A percentile compares a stretch with the other conserved stretches of the same genome.
Conservation (phyloP, 805 yeast genomes). For the Nakazawaea anatomiae region DNA sequence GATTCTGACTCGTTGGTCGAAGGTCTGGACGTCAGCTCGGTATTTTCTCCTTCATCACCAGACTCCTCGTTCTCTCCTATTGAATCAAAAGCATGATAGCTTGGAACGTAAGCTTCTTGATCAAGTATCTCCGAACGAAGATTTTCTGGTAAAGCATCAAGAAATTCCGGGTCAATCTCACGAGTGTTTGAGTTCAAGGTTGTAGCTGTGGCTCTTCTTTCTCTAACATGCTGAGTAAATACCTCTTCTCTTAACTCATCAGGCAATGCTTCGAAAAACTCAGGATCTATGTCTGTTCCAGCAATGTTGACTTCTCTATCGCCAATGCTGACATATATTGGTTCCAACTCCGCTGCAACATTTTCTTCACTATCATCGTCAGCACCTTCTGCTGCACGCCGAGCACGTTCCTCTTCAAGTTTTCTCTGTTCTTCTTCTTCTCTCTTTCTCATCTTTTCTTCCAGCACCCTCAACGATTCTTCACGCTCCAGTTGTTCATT, state of each 20-base stretch:
- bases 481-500: slow-evolving; percentile 24
- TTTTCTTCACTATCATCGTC: slow-evolving; percentile 3
- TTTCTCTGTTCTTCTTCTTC: slow-evolving; percentile 29
- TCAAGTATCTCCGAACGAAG: slow-evolving; percentile 58
- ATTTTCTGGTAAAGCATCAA: slow-evolving; percentile 70
- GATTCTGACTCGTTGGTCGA: slow-evolving; percentile 4
- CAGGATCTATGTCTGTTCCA: slow-evolving; percentile 90
- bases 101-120: slow-evolving; percentile 43
- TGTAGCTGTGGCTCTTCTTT: slow-evolving; percentile 54
- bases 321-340: slow-evolving; percentile 67
- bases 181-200: slow-evolving; percentile 37
- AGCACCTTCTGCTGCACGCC: slow-evolving; percentile 16
- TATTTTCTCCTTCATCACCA: slow-evolving; percentile 18
- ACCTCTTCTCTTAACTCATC: slow-evolving; percentile 93
- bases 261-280: slow-evolving; percentile 82
- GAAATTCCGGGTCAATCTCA: slow-evolving; percentile 74
- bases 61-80: slow-evolving; percentile 8
- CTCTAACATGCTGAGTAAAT: slow-evolving; percentile 75
- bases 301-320: slow-evolving; percentile 78
- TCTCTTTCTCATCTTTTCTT: slow-evolving; percentile 21
- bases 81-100: slow-evolving; percentile 24
- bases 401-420: slow-evolving; percentile 28
- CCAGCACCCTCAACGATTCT: slow-evolving; percentile 17
- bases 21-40: slow-evolving; percentile 3
- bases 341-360: slow-evolving; percentile 27